Evolutionary conservation across 495 filamentous ascomycete genomes (phyloP).

Genomic region (Thozetella sp.): DNA sequence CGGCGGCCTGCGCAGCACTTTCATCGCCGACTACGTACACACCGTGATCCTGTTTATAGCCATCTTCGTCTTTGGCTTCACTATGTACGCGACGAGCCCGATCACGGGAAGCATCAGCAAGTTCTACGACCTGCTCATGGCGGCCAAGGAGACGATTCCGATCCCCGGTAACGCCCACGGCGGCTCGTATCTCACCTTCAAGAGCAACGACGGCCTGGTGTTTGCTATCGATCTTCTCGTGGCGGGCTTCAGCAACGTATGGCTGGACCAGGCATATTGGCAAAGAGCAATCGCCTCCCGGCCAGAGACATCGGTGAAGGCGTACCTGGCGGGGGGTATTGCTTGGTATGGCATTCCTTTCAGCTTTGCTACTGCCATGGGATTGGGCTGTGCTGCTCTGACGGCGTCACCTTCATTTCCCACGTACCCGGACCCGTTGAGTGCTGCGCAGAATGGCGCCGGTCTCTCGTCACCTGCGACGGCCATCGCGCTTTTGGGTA

Average conservation of each 20-base stretch:
- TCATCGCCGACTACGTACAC: conserved; percentile 36
- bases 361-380: conserved; percentile 47
- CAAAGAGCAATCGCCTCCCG: conserved; percentile 47
- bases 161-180: conserved; percentile 46
- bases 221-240: conserved; percentile 48
- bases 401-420: conserved; percentile 44
- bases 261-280: conserved; percentile 50
- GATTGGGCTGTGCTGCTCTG: conserved; percentile 48
- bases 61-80: conserved; percentile 51
- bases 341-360: conserved; percentile 54
- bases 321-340: conserved; percentile 49
- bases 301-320: conserved; percentile 41
- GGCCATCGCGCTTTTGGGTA: conserved; percentile 41
- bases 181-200: conserved; percentile 53
- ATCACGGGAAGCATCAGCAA: conserved; percentile 41
- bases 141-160: conserved; percentile 43
- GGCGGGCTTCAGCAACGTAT: conserved; percentile 38
- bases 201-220: conserved; percentile 43
- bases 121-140: conserved; percentile 49
- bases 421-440: conserved; percentile 50
- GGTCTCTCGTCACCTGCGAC: conserved; percentile 48
- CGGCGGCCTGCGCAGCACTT: conserved; percentile 35
- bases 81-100: conserved; percentile 40
- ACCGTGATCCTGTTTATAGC: conserved; percentile 33
- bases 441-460: conserved; percentile 39